These are phyloP conservation scores for Gossypium turneri DNA, from an alignment of 345 rosid genomes.

Conservation along the genomic window DNA sequence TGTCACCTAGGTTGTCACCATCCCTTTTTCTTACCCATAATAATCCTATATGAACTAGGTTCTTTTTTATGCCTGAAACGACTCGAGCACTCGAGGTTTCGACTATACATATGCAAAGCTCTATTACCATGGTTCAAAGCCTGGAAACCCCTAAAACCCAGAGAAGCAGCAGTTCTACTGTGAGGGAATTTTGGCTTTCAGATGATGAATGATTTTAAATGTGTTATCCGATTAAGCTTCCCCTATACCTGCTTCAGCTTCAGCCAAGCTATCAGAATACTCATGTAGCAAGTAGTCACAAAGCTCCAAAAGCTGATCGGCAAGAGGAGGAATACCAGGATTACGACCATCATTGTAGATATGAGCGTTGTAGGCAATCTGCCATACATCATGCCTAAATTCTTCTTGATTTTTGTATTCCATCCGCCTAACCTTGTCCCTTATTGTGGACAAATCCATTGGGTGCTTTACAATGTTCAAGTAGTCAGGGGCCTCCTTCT, in stretches of 20 bases:
- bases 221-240: slow-evolving; percentile 16
- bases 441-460: slow-evolving; percentile 86
- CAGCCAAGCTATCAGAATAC: slow-evolving; percentile 34
- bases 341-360: slow-evolving; percentile 69
- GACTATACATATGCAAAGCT: background rate
- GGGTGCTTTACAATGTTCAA: slow-evolving; percentile 50
- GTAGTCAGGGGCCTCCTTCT: slow-evolving; percentile 95
- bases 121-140: background rate
- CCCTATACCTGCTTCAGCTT: slow-evolving; percentile 70
- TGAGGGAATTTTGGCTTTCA: background rate
- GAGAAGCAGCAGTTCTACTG: background rate
- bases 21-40: background rate
- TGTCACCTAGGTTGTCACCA: background rate
- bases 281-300: slow-evolving; percentile 74
- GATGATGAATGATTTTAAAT: background rate
- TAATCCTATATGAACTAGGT: background rate
- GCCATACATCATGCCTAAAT: slow-evolving; percentile 90
- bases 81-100: background rate
- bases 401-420: slow-evolving; percentile 64
- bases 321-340: slow-evolving; percentile 91
- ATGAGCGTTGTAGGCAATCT: slow-evolving; percentile 77
- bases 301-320: slow-evolving; percentile 90
- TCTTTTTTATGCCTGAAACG: background rate
- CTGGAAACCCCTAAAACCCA: background rate
- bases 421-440: slow-evolving; percentile 81